A percentile compares a stretch with the other conserved stretches of the same genome.
Conservation (phyloP, 352 stramenopile genomes). For the Pythium utonaiense region DNA sequence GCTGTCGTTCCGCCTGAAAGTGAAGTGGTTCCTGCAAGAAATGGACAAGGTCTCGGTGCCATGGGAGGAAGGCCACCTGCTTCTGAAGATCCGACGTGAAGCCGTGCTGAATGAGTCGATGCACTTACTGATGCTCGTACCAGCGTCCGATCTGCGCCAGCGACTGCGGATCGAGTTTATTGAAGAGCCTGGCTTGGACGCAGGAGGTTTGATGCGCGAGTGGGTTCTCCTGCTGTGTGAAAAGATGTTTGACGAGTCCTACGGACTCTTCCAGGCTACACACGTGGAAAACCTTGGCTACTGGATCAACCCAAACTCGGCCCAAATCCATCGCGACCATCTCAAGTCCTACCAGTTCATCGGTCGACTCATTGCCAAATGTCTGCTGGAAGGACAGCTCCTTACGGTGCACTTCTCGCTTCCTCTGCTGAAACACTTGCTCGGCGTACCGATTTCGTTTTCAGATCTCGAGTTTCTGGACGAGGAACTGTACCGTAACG, state of each 20-base stretch:
- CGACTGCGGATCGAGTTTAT: slow-evolving; percentile 83
- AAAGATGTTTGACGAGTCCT: slow-evolving; percentile 74
- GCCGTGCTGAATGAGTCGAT: slow-evolving; percentile 76
- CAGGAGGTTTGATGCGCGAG: slow-evolving; percentile 69
- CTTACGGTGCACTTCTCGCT: slow-evolving; percentile 76
- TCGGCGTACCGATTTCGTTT: slow-evolving; percentile 79
- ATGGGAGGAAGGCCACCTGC: slow-evolving; percentile 76
- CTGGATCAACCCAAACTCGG: slow-evolving; percentile 80
- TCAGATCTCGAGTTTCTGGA: slow-evolving; percentile 79
- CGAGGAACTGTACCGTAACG: slow-evolving; percentile 68
- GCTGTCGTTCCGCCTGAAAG: slow-evolving; percentile 66
- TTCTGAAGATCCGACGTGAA: slow-evolving; percentile 77
- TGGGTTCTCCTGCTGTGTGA: slow-evolving; percentile 79
- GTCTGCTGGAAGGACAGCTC: slow-evolving; percentile 68
- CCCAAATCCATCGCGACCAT: slow-evolving; percentile 63
- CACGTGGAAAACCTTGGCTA: slow-evolving; percentile 77
- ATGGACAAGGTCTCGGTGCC: slow-evolving; percentile 69
- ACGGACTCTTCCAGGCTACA: slow-evolving; percentile 68
- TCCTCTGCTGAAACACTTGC: slow-evolving; percentile 77
- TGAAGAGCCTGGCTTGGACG: slow-evolving; percentile 72
- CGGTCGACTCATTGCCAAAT: slow-evolving; percentile 73
- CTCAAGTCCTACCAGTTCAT: slow-evolving; percentile 75
- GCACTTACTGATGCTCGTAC: slow-evolving; percentile 78
- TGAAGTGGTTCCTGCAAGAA: slow-evolving; percentile 77
- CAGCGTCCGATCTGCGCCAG: slow-evolving; percentile 61